phyloP scores from a whole-genome alignment of 2,329 filamentous ascomycete genomes.

The Fusarium sp. region DNA sequence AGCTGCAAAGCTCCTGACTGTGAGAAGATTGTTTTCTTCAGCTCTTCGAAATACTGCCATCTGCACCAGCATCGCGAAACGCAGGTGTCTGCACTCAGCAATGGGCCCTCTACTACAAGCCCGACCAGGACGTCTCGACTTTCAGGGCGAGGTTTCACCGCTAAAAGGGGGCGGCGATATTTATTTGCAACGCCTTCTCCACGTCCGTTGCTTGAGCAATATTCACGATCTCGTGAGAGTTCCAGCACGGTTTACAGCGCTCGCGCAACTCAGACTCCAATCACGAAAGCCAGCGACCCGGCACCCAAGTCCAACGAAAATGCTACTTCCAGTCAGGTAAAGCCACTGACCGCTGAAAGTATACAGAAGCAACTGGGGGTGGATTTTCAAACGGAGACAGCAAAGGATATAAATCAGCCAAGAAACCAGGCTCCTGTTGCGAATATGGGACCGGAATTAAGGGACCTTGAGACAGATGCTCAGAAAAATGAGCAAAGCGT shows the following conservation, averaged over 20 bases:
- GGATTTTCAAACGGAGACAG: neutral
- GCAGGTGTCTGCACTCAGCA: neutral
- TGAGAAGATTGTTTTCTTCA: constrained; percentile 22
- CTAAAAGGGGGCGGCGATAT: constrained; percentile 32
- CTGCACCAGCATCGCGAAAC: constrained; percentile 21
- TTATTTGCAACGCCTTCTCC: constrained; percentile 12
- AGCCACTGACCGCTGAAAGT: neutral
- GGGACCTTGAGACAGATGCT: constrained; percentile 3
- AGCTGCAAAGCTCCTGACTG: constrained; percentile 33
- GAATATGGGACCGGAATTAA: constrained; percentile 4
- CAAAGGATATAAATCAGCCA: neutral
- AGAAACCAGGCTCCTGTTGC: constrained; percentile 7
- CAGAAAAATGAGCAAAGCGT: constrained; percentile 3
- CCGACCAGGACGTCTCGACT: constrained; percentile 10
- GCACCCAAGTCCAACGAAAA: neutral
- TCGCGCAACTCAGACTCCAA: neutral
- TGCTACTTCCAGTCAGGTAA: neutral
- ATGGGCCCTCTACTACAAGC: constrained; percentile 1
- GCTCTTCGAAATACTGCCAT: constrained; percentile 33
- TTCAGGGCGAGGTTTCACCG: constrained; percentile 21
- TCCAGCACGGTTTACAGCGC: neutral
- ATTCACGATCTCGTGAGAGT: neutral
- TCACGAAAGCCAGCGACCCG: neutral
- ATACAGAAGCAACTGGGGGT: neutral
- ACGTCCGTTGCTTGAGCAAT: constrained; percentile 10